Evolutionary conservation across 2,329 filamentous ascomycete genomes (phyloP).

Genomic region (Cladophialophora exuberans): DNA sequence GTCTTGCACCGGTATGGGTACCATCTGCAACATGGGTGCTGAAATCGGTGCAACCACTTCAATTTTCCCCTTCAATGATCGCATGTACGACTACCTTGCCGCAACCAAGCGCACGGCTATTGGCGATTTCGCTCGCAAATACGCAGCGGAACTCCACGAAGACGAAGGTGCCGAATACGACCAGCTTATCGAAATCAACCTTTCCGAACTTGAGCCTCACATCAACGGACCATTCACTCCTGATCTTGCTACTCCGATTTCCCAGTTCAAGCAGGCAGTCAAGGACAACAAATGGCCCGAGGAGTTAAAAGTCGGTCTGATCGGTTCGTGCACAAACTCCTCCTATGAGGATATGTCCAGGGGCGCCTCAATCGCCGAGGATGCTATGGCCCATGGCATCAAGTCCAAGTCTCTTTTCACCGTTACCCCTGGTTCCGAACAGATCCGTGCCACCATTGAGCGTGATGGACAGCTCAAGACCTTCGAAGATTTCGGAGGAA

Average conservation of each 20-base stretch:
- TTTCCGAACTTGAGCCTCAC: slow-evolving; percentile 91
- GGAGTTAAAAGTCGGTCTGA: slow-evolving; percentile 94
- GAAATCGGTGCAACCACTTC: slow-evolving; percentile 68
- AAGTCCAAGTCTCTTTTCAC: slow-evolving; percentile 94
- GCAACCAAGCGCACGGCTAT: slow-evolving; percentile 91
- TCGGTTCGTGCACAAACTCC: slow-evolving; percentile 97
- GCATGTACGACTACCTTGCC: slow-evolving; percentile 93
- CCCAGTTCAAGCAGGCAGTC: slow-evolving; percentile 93
- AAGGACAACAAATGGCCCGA: slow-evolving; percentile 95
- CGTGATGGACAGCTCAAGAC: slow-evolving; percentile 90
- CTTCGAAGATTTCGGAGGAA: slow-evolving; percentile 93
- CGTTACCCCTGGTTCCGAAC: slow-evolving; percentile 94
- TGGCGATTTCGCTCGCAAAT: slow-evolving; percentile 83
- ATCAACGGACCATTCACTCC: slow-evolving; percentile 99
- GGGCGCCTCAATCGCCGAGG: slow-evolving; percentile 85
- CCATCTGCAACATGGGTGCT: slow-evolving; percentile 62
- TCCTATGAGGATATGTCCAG: slow-evolving; percentile 90
- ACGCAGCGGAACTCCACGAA: slow-evolving; percentile 81
- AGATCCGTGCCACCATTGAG: slow-evolving; percentile 90
- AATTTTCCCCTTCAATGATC: slow-evolving; percentile 96
- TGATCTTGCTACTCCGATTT: slow-evolving; percentile 95
- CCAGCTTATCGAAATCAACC: slow-evolving; percentile 93
- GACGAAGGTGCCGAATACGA: slow-evolving; percentile 95
- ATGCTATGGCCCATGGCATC: slow-evolving; percentile 87
- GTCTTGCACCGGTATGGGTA: slow-evolving; percentile 84